These are phyloP conservation scores for Myriosclerotinia curreyana DNA, from an alignment of 2,329 filamentous ascomycete genomes.

Conservation along the genomic window DNA sequence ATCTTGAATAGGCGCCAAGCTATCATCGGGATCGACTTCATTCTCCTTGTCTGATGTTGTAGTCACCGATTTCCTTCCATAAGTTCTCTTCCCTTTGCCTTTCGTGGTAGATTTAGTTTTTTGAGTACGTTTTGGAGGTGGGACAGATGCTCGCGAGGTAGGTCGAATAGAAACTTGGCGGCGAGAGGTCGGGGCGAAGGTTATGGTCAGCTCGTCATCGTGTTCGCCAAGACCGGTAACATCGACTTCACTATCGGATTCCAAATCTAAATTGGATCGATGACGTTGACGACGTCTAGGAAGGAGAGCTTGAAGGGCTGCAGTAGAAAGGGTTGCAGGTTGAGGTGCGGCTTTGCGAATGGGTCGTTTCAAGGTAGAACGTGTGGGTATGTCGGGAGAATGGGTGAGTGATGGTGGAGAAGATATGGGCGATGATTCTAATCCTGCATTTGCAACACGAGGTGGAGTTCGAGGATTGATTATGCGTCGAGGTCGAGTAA, in stretches of 20 bases:
- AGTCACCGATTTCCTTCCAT: slow-evolving; percentile 42
- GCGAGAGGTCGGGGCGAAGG: slow-evolving; percentile 41
- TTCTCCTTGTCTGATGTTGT: slow-evolving; percentile 58
- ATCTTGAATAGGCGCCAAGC: slow-evolving; percentile 46
- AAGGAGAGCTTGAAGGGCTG: slow-evolving; percentile 41
- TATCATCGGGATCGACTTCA: slow-evolving; percentile 42
- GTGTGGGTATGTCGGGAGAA: slow-evolving; percentile 51
- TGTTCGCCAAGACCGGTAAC: slow-evolving; percentile 49
- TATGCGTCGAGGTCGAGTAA: slow-evolving; percentile 31
- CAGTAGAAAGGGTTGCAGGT: slow-evolving; percentile 38
- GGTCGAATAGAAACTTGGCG: slow-evolving; percentile 27
- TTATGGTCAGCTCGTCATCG: slow-evolving; percentile 54
- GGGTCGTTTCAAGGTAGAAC: slow-evolving; percentile 22
- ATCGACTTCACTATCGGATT: slow-evolving; percentile 48
- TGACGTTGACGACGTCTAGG: slow-evolving; percentile 38
- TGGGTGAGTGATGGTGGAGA: slow-evolving; percentile 65
- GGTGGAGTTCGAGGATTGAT: slow-evolving; percentile 34
- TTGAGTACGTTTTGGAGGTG: slow-evolving; percentile 2
- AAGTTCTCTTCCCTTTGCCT: slow-evolving; percentile 44
- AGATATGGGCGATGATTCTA: slow-evolving; percentile 43
- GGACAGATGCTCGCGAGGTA: slow-evolving; percentile 20
- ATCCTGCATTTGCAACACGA: slow-evolving; percentile 22
- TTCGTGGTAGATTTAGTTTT: slow-evolving; percentile 27
- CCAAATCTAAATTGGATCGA: slow-evolving; percentile 42
- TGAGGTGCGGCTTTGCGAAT: slow-evolving; percentile 27